Base-by-base conservation (phyloP, 1,139 yeast species). In the Kurtzmaniella quercitrusa region DNA sequence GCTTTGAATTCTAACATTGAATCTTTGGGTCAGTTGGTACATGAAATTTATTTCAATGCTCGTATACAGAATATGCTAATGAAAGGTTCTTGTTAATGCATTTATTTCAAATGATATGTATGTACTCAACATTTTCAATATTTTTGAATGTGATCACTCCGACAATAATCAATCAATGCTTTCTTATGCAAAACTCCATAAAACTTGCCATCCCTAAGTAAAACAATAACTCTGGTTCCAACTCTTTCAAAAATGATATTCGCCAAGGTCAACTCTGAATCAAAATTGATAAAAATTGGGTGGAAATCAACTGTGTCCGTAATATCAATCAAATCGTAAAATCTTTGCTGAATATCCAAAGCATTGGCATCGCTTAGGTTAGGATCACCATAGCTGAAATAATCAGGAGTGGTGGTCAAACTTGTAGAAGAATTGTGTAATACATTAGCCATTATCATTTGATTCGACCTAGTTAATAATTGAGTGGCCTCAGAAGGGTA, bases 141-240 rank as follows among this genome's bases (percentile, higher is more conserved):
- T 18, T 38, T 34, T 21, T 21, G 38, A 24, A 18, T 12, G 14
- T 42, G 44, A 10, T 44, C 52, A 36, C 62, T 53, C 46, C 73
- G 56, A 44, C 66, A 58, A 49, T 59, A 75, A 46, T 79, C 82
- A 44, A 79, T 73, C 51, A 78, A 73, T 40, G 70, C 70, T 58
- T 80, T 80, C 54, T 79, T 78, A 54, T 80, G 83, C 49, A 80
- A 60, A 3, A 79, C 66, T 1, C 84, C 84, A 47, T 69, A 68
- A 54, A 71, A 79, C 46, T 62, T 59, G 10, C 83, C 84, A 34
- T 74, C 65, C 42, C 68, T 67, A n/a, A 73, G 56, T 27, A 79
- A 68, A 19, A 79, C 77, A 29, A 80, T 67, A 14, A 73, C 77
- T 42, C 84, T 58, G 39, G 71, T 74, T 1, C 85, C 85, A 36